Base-by-base conservation (phyloP, 1,284 basidiomycete species). In the Trichosporon coremiiforme region DNA sequence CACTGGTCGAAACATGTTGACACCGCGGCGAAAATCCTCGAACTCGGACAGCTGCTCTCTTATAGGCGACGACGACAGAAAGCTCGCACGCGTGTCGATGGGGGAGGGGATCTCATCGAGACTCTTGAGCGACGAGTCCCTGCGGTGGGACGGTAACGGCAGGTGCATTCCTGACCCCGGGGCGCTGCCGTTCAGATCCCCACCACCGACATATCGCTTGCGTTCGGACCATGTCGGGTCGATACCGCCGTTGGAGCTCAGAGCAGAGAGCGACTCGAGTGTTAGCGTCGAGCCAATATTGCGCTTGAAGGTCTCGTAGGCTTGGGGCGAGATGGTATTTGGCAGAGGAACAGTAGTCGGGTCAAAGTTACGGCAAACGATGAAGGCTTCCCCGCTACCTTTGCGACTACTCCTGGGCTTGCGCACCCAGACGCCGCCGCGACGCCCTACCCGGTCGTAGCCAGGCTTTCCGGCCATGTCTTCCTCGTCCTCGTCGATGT, bases 341-440 rank as follows among this genome's bases (percentile, higher is more conserved):
- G 80, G 79, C 0, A 81, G 74, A 1, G 82, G 82, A 7, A 84
- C 72, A 17, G 76, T 75, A 4, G 76, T 69, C 4, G 82, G 77
- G 41, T 82, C 78, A 76, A 86, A 87, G 67, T 85, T 85, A 10
- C 84, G 79, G 74, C 86, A 86, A 20, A 87, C 85, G 31, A 88
- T 79, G 76, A 88, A 88, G 1, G 86, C 86, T 80, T 88, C 87
- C 83, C 83, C 83, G 67, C 79, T 81, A n/a, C 84, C 84, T 64
- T 78, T 76, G 12, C 84, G 70, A 73, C 82, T 83, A 67, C 83
- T 84, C 66, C 83, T 70, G 1, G 84, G 84, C 67, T 85, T 85
- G 38, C 83, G 71, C 2, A 84, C 78, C 83, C 83, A 85, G 0
- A 85, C 83, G 1, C 84, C 84, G 9, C 82, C 82, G 55, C 79